Evolutionary conservation across 2,329 filamentous ascomycete genomes (phyloP), one percentile per base, ranked within the genome.

Genomic region (Xylaria sp.): DNA sequence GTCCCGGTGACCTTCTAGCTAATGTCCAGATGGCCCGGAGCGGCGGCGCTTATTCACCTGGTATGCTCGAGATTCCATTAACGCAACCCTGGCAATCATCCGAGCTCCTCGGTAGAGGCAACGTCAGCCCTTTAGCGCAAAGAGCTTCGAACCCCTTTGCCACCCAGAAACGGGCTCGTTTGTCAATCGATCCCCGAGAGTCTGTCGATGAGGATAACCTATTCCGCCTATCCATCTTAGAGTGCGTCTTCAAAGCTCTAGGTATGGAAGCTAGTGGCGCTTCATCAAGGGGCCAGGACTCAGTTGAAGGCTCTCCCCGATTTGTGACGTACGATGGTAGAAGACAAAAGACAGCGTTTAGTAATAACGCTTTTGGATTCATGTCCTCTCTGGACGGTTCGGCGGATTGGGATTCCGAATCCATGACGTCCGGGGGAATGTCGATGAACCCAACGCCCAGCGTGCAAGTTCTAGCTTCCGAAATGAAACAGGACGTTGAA

Each of bases 231-330:
- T 97, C 94, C 0, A 94, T 99, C 18, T 83, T 98, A 25, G 94
- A 97, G 74, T 98, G 96, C 78, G 97, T 99, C 83, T 95, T 97
- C 81, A 98, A 95, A 78, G 92, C 94, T 0, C 92, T 99, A 69
- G 96, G 96, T 0, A 83, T 99, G 65, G 92, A 90, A 23, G 89
- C 90, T 39, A 87, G 86, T 2, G 90, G 90, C 44, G 88, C 90
- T 67, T 85, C 87, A 0, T 84, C 91, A 0, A 87, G 88, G 57
- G 92, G 92, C 73, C 83, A 87, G 0, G 90, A 90, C 59, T 98
- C 96, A 0, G 90, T 90, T 0, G 94, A 98, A 73, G 92, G 89
- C 9, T 98, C 96, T 1, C 96, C 96, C 1, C 88, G 91, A 39
- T 84, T 98, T 6, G 87, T 94, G 0, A 97, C 94, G 0, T 93